Base-by-base conservation (phyloP, 169 alveolate species). In the Plasmodium gallinaceum region DNA sequence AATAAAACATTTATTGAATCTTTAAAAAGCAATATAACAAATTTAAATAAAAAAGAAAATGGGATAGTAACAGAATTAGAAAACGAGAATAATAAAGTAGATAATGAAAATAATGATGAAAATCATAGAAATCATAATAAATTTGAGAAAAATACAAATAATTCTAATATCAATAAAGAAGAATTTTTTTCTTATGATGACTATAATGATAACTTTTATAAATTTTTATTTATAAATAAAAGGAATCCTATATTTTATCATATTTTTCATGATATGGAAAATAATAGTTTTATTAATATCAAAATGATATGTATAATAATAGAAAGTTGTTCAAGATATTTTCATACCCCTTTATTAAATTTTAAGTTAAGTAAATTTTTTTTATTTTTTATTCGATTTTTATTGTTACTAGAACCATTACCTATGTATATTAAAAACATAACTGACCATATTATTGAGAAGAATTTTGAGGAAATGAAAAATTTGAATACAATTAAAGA, bases 231-330 rank as follows among this genome's bases (percentile, higher is more conserved):
- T 20, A 80, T 80, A 37, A 80, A 80, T 46, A 48, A 20, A 7
- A 58, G 61, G 5, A 80, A 70, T 66, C 90, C 90, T 9, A 60
- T 80, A n/a, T 65, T 80, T 60, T 45, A 8, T 45, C 46, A 80
- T 18, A 68, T 80, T 3, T 22, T 80, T 2, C 16, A 68, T 32
- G 90, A 80, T 26, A 12, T 61, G 7, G 66, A 80, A 12, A 48
- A 51, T 32, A 24, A 42, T 20, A 80, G 85, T 71, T 80, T 66
- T 24, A 80, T 80, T 51, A 80, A 80, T 45, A 80, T 80, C 37
- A 80, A 69, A 22, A 65, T 80, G 78, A 26, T 51, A 68, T 80
- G 90, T 39, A 80, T 80, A 2, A 80, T 80, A 20, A 14, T 80
- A 22, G 90, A 80, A 20, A 51, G 61, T 7, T 80, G 90, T 42